Conservation (phyloP, 2,329 filamentous ascomycete species). For the Podosphaera leucotricha region DNA sequence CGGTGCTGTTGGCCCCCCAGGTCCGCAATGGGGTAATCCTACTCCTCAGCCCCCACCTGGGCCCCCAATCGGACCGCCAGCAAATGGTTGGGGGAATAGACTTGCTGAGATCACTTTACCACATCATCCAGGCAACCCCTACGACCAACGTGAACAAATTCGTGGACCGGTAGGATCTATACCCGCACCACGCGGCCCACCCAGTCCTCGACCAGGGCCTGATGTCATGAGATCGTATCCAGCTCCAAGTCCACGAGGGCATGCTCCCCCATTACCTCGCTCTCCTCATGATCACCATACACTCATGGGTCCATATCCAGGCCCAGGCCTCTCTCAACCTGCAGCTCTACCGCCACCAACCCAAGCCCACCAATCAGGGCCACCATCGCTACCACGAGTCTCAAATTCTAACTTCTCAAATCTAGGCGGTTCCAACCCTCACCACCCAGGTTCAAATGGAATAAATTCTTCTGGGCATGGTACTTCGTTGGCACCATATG, state of each 20-base stretch:
- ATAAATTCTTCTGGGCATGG: conserved; percentile 13
- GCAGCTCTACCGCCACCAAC: conserved; percentile 23
- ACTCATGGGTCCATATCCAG: conserved; percentile 13
- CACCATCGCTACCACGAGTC: conserved; percentile 26
- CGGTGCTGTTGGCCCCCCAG: conserved; percentile 60
- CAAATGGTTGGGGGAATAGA: conserved; percentile 34
- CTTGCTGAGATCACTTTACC: conserved; percentile 59
- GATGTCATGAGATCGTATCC: conserved; percentile 43
- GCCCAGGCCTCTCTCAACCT: conserved; percentile 20
- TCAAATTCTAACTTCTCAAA: conserved; percentile 34
- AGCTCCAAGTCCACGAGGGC: conserved; percentile 34
- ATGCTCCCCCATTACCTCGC: conserved; percentile 30
- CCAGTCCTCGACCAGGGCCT: conserved; percentile 48
- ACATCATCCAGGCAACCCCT: conserved; percentile 57
- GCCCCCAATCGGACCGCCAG: conserved; percentile 13
- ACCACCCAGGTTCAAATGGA: conserved; percentile 19
- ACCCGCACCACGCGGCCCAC: conserved; percentile 35
- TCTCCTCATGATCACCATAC: conserved; percentile 22
- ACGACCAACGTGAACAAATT: conserved; percentile 53
- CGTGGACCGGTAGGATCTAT: conserved; percentile 37
- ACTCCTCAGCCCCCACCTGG: conserved; percentile 36
- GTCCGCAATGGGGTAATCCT: conserved; percentile 73
- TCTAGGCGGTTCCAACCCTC: conserved; percentile 22
- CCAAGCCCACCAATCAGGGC: conserved; percentile 24
- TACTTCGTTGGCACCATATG: conserved; percentile 40